Conservation (phyloP, 352 stramenopile species). For the Thraustotheca clavata region DNA sequence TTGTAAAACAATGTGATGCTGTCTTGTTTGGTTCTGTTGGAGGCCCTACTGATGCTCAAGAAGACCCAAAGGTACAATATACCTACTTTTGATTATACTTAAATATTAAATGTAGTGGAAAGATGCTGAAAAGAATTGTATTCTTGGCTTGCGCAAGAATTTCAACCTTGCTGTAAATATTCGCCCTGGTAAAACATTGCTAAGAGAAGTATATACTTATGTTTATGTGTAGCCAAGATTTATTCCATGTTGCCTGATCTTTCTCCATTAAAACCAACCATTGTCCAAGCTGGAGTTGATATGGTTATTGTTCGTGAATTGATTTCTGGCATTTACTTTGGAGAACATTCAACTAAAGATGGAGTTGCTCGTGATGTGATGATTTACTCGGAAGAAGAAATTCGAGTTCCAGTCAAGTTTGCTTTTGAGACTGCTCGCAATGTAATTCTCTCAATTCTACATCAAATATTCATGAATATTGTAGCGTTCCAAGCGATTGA, state of each 20-base stretch:
- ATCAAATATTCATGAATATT: not conserved
- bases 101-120: conserved; percentile 51
- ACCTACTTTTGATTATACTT: not conserved
- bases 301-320: conserved; percentile 99
- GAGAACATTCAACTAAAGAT: conserved; percentile 69
- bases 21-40: conserved; percentile 97
- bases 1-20: conserved; percentile 81
- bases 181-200: conserved; percentile 48
- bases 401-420: conserved; percentile 76
- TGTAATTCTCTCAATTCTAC: conserved; percentile 32
- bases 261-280: conserved; percentile 94
- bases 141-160: conserved; percentile 96
- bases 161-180: conserved; percentile 98
- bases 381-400: conserved; percentile 95
- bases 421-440: conserved; percentile 75
- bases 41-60: conserved; percentile 88
- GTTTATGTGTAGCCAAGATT: conserved; percentile 85
- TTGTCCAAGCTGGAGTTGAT: conserved; percentile 94
- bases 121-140: conserved; percentile 90
- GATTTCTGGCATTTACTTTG: conserved; percentile 99
- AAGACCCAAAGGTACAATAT: conserved; percentile 59
- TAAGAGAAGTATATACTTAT: not conserved
- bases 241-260: conserved; percentile 96
- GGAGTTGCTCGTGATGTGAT: conserved; percentile 90
- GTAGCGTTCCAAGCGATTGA: conserved; percentile 92